Base-by-base conservation (phyloP, 495 filamentous ascomycete genomes). In the Cudoniella acicularis region DNA sequence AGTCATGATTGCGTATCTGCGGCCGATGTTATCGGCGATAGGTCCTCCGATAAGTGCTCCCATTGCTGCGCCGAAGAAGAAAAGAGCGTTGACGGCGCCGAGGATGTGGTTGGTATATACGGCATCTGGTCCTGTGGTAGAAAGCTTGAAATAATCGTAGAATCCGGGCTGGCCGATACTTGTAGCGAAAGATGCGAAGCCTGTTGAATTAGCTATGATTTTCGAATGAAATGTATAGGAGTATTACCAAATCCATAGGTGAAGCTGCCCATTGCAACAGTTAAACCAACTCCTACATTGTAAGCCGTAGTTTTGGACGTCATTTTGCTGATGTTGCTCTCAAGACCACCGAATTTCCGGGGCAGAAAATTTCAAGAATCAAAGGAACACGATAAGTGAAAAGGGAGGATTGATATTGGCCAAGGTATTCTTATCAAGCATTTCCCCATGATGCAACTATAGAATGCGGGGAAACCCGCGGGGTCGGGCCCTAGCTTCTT, bases 91-190 rank as follows among this genome's bases (percentile, higher is more conserved):
- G 46, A 75, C 71, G 0, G 76, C 77, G 16, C 76, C 75, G 41
- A 81, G 75, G 23, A 69, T 64, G 2, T 73, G 72, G 2, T 78
- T 74, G 1, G 79, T 81, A n/a, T 68, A 72, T 17, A 56, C 64
- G 52, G 81, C 81, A 20, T 77, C 79, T 6, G 69, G 67, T 26
- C 67, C 71, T 27, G 70, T 64, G 0, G 52, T 48, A 2, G 77
- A 75, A 0, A 80, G 72, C 20, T 71, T 59, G 59, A 80, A 73
- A 64, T 75, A 76, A 10, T 56, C 63, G 64, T 77, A 81, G 72
- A 77, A 80, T 58, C 72, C 72, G 3, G 77, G 77, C 56, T 61
- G 79, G 21, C 79, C 79, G 55, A 83, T 75, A 0, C 79, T 81
- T 45, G 77, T 79, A 17, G 69, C 65, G 42, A 83, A 46, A 4